Evolutionary conservation across 2,329 filamentous ascomycete genomes (phyloP), one percentile per base, ranked within the genome.

Genomic region (Trichoderma hamatum): DNA sequence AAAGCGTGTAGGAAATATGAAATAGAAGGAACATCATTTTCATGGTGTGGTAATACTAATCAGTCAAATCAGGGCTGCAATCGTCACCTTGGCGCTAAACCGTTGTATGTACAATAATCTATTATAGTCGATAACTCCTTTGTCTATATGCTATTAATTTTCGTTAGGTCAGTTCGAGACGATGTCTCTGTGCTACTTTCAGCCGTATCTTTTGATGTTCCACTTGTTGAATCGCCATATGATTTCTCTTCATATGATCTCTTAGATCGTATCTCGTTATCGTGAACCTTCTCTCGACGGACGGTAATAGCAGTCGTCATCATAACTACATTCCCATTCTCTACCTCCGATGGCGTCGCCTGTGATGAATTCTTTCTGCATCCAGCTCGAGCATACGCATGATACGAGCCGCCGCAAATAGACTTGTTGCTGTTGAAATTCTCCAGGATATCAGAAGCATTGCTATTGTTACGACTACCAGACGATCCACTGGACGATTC

Each of bases 251-350:
- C 64, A 10, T n/a, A 36, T 1, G 39, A 67, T n/a, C 16, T 26
- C 5, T 59, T 51, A 10, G 55, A 49, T 26, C 7, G 54, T 5
- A 21, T 24, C 1, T 58, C 64, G 7, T 11, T 1, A 19, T 36
- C 64, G 1, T 49, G 52, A 3, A 32, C 55, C 16, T 67, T 67
- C 54, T 67, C 64, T 5, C 54, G 39, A 43, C 32, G 54, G 21
- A 67, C 39, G n/a, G 64, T 67, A 24, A 67, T 67, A 3, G 64
- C 64, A 4, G 64, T 67, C 21, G 64, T 67, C 54, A 67, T 67
- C 64, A 67, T 58, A 21, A 67, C 64, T 10, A 54, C 21, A 3
- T 67, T 49, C 5, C 64, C 64, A 51, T 51, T 59, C 16, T 67
- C 64, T 9, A 67, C 54, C 14, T 67, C 51, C 2, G 64, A 58